Percentiles rank a stretch among this genome's conserved stretches.
These are phyloP conservation scores for Sicyos baderoa DNA, from an alignment of 306 rosid species.

Conservation along the genomic window DNA sequence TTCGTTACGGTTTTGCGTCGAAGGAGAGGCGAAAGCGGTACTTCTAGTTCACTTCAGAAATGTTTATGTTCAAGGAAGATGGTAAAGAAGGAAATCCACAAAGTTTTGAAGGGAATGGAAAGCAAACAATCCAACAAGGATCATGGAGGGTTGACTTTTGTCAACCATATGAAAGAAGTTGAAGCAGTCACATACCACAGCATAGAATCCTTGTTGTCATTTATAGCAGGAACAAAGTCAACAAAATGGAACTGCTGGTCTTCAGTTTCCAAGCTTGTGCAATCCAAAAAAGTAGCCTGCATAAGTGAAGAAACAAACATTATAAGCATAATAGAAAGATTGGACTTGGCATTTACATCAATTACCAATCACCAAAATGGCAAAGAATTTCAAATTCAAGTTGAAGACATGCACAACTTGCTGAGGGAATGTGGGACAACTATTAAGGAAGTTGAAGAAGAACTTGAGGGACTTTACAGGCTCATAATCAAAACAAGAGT, in stretches of 20 bases:
- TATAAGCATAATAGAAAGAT: slow-evolving; percentile 17
- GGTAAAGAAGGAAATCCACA: slow-evolving; percentile 17
- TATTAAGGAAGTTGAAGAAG: slow-evolving; percentile 19
- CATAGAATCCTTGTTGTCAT: slow-evolving; percentile 20
- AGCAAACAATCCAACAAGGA: background rate
- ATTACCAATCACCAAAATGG: slow-evolving; percentile 13
- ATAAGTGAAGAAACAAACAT: background rate
- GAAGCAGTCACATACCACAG: slow-evolving; percentile 11
- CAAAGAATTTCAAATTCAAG: background rate
- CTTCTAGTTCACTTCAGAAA: slow-evolving; percentile 8
- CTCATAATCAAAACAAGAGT: slow-evolving; percentile 24
- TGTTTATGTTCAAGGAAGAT: slow-evolving; percentile 16
- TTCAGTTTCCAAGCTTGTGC: slow-evolving; percentile 22
- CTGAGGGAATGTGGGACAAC: slow-evolving; percentile 12
- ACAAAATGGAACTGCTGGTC: slow-evolving; percentile 21
- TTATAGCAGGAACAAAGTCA: slow-evolving; percentile 15
- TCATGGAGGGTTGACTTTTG: slow-evolving; percentile 5
- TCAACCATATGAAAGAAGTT: slow-evolving; percentile 13
- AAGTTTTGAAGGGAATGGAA: slow-evolving; percentile 20
- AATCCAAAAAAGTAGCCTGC: slow-evolving; percentile 23
- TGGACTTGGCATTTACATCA: slow-evolving; percentile 8
- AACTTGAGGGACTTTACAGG: slow-evolving; percentile 22
- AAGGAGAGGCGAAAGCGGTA: slow-evolving; percentile 19
- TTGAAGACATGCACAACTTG: slow-evolving; percentile 14
- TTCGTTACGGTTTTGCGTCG: slow-evolving; percentile 15